Evolutionary conservation across 1,139 yeast species (phyloP).

Genomic region (Groenewaldozyma auringiensis): DNA sequence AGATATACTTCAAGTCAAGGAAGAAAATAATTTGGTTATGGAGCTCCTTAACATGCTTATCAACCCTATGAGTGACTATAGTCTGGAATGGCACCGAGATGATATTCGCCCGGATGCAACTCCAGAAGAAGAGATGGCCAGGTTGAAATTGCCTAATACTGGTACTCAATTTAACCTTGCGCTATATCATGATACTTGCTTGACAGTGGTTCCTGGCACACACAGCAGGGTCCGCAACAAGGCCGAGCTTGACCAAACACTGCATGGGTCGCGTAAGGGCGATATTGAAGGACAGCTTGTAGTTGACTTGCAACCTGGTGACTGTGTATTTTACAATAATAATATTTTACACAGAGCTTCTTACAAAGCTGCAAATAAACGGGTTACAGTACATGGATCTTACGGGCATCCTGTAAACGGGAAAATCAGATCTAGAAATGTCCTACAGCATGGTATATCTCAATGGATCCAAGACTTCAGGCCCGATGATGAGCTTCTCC

Average conservation of each 20-base stretch:
- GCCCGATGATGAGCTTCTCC: slow-evolving; percentile 36
- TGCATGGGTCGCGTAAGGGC: slow-evolving; percentile 31
- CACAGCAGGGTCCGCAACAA: slow-evolving; percentile 43
- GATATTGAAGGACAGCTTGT: slow-evolving; percentile 32
- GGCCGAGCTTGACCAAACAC: slow-evolving; percentile 41
- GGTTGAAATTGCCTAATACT: slow-evolving; percentile 39
- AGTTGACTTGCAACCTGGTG: slow-evolving; percentile 47
- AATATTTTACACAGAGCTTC: slow-evolving; percentile 48
- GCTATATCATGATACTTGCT: slow-evolving; percentile 42
- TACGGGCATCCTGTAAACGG: slow-evolving; percentile 45
- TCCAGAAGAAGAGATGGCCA: slow-evolving; percentile 41
- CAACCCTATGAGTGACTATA: slow-evolving; percentile 49
- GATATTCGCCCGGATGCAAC: slow-evolving; percentile 45
- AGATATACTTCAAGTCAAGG: slow-evolving; percentile 40
- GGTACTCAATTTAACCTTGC: slow-evolving; percentile 53
- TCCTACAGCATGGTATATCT: slow-evolving; percentile 49
- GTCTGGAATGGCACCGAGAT: slow-evolving; percentile 52
- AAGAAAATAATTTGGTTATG: slow-evolving; percentile 39
- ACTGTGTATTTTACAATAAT: slow-evolving; percentile 47
- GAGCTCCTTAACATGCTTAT: slow-evolving; percentile 51
- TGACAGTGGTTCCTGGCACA: slow-evolving; percentile 47
- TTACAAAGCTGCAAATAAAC: slow-evolving; percentile 36
- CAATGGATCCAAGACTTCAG: slow-evolving; percentile 42
- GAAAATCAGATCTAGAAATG: slow-evolving; percentile 42
- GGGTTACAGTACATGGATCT: slow-evolving; percentile 48